These are phyloP conservation scores for Rhizophagus prolifer DNA, from an alignment of 192 early-diverging fungal species.

Conservation along the genomic window DNA sequence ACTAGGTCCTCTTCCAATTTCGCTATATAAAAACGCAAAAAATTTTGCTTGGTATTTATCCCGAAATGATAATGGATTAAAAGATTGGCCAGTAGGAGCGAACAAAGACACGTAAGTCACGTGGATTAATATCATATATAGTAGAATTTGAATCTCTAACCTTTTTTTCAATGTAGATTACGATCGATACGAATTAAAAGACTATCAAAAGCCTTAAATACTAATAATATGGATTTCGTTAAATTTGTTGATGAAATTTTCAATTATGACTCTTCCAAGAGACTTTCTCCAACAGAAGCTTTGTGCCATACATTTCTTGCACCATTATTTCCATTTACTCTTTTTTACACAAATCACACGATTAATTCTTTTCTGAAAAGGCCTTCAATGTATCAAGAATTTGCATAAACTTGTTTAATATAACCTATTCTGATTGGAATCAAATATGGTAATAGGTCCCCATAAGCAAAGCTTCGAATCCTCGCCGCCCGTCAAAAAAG, in stretches of 20 bases:
- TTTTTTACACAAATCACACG: not conserved
- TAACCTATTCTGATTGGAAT: not conserved
- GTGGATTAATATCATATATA: not conserved
- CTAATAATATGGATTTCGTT: conserved; percentile 9
- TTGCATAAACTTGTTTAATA: not conserved
- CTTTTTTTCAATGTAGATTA: not conserved
- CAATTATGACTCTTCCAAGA: conserved; percentile 4
- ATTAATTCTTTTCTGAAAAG: not conserved
- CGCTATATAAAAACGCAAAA: not conserved
- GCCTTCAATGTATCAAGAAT: not conserved
- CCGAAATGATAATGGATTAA: not conserved
- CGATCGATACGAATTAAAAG: not conserved
- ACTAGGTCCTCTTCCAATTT: not conserved
- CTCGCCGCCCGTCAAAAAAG: conserved; percentile 74
- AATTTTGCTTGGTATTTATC: not conserved
- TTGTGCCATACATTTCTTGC: conserved; percentile 12
- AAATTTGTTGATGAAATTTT: conserved; percentile 14
- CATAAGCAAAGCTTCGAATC: conserved; percentile 75
- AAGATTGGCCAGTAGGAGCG: not conserved
- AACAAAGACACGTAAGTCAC: not conserved
- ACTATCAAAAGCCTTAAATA: not conserved
- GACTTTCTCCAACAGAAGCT: conserved; percentile 3
- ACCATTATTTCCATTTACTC: conserved; percentile 18
- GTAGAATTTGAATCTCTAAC: not conserved
- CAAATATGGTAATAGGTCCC: conserved; percentile 36